Percentiles rank a stretch among this genome's conserved stretches.
Conservation (phyloP, 163 green algal genomes). For the Coccomyxa subellipsoidea region DNA sequence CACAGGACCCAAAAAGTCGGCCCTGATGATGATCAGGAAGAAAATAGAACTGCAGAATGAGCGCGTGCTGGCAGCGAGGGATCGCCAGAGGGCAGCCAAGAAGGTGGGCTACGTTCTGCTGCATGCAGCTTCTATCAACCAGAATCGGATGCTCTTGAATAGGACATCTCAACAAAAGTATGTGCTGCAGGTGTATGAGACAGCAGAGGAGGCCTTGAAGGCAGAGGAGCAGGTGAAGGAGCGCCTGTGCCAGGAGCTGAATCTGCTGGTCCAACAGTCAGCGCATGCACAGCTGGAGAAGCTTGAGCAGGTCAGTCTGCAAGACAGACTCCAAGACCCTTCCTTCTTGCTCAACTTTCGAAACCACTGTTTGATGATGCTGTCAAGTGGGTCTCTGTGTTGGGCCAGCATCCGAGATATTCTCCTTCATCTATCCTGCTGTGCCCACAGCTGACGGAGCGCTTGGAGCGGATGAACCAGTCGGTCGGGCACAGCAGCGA, state of each 20-base stretch:
- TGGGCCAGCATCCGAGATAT: too few species aligned
- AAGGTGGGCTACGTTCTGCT: constrained; percentile 29
- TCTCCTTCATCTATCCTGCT: constrained; percentile 16
- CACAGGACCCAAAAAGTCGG: constrained; percentile 51
- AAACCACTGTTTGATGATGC: too few species aligned
- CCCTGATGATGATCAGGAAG: constrained; percentile 49
- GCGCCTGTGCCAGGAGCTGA: constrained; percentile 56
- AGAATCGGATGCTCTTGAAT: neutral
- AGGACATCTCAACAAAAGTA: too few species aligned
- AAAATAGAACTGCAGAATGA: constrained; percentile 65
- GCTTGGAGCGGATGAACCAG: constrained; percentile 1
- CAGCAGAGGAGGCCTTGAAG: constrained; percentile 34
- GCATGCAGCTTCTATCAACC: neutral
- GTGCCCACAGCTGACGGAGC: neutral
- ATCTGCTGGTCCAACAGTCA: constrained; percentile 50
- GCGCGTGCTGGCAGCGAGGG: constrained; percentile 30
- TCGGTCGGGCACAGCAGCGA: neutral
- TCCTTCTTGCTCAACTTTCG: too few species aligned
- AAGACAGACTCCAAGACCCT: too few species aligned
- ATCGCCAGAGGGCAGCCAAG: constrained; percentile 33
- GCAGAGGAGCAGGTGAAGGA: constrained; percentile 52
- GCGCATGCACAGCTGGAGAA: constrained; percentile 38
- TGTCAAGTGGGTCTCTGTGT: too few species aligned
- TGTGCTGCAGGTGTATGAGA: constrained; percentile 28
- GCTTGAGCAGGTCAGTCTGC: constrained; percentile 36